Percentiles rank a stretch among this genome's conserved stretches.
Evolutionary conservation across 805 yeast species (phyloP).

Genomic region (Yarrowia sp.): DNA sequence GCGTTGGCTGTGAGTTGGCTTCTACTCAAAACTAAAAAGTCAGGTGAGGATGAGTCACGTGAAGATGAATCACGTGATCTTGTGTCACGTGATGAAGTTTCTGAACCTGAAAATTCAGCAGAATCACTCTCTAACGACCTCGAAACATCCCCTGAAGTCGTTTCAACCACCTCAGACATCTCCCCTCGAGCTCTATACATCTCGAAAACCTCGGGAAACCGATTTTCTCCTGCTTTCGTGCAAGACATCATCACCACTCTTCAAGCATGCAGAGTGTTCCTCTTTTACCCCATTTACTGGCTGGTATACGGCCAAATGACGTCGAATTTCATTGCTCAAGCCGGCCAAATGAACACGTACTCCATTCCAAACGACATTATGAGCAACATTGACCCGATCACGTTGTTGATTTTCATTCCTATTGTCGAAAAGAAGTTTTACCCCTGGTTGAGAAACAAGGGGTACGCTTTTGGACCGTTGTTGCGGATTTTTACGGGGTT

Average conservation of each 20-base stretch:
- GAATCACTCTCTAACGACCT: neutral
- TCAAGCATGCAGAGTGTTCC: conserved; percentile 69
- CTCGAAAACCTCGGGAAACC: conserved; percentile 40
- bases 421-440: conserved; percentile 60
- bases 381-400: conserved; percentile 72
- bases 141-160: neutral
- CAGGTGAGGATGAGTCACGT: no score
- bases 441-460: conserved; percentile 49
- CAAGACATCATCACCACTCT: conserved; percentile 67
- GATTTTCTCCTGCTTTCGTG: conserved; percentile 68
- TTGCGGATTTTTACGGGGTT: conserved; percentile 71
- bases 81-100: no score
- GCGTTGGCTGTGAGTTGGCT: conserved; percentile 49
- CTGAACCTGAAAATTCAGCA: neutral
- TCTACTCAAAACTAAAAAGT: no score
- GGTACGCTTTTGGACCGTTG: conserved; percentile 62
- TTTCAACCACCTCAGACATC: neutral
- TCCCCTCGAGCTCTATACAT: neutral
- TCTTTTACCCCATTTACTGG: conserved; percentile 73
- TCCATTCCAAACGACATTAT: conserved; percentile 79
- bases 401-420: conserved; percentile 73
- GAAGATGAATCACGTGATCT: no score
- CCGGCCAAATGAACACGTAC: conserved; percentile 69
- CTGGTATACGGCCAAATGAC: conserved; percentile 70
- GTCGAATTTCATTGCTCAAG: conserved; percentile 70